Conservation (phyloP, 805 yeast genomes). For the Candida broadrunensis region DNA sequence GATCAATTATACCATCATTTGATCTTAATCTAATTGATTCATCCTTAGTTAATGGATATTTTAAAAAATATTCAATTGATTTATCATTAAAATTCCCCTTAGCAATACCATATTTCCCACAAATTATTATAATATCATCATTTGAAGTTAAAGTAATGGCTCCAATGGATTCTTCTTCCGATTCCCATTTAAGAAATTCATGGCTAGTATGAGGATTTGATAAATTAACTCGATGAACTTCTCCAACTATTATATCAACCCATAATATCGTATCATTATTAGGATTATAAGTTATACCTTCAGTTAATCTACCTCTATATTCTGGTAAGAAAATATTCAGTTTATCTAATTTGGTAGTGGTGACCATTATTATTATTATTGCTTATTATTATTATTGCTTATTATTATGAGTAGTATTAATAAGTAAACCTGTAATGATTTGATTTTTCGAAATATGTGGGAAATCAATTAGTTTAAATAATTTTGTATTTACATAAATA, state of each 20-base stretch:
- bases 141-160: constrained; percentile 66
- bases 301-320: constrained; percentile 52
- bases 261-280: constrained; percentile 50
- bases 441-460: no score
- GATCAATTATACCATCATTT: constrained; percentile 81
- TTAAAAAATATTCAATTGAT: constrained; percentile 37
- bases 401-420: no score
- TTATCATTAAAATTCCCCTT: constrained; percentile 42
- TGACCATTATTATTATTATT: neutral
- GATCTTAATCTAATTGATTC: constrained; percentile 37
- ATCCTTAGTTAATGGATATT: constrained; percentile 27
- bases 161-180: constrained; percentile 52
- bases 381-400: no score
- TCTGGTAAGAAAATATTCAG: constrained; percentile 16
- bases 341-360: neutral
- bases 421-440: no score
- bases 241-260: constrained; percentile 41
- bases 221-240: constrained; percentile 33
- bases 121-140: constrained; percentile 54
- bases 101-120: constrained; percentile 65
- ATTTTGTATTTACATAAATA: no score
- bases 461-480: no score
- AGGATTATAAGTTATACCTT: constrained; percentile 64
- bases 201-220: constrained; percentile 18
- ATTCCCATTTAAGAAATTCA: constrained; percentile 34